These are phyloP conservation scores for Edaphochlamys debaryana DNA, from an alignment of 139 green algal species.

Conservation along the genomic window DNA sequence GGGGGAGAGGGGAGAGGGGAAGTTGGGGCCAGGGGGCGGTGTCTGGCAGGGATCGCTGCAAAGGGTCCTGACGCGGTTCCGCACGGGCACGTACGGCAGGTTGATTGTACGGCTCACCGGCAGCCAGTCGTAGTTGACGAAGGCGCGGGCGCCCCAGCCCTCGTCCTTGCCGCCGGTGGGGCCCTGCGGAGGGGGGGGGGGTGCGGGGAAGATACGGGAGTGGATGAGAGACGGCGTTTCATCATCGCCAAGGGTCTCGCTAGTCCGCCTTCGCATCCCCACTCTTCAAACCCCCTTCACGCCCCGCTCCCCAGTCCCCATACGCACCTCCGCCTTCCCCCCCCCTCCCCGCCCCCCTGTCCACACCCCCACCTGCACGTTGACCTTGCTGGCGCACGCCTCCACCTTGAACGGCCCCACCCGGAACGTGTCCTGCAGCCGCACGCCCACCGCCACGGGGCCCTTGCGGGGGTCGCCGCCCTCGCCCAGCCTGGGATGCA, in stretches of 20 bases:
- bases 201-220: neutral
- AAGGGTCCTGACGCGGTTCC: too few relatives aligned
- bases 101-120: too few relatives aligned
- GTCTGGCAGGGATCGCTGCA: too few relatives aligned
- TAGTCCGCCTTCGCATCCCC: too few relatives aligned
- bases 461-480: conserved; percentile 58
- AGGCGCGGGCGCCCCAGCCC: conserved; percentile 65
- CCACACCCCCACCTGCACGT: conserved; percentile 28
- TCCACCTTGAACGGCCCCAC: conserved; percentile 64
- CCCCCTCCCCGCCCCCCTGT: too few relatives aligned
- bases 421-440: conserved; percentile 61
- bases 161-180: conserved; percentile 58
- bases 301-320: too few relatives aligned
- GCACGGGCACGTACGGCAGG: too few relatives aligned
- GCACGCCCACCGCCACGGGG: conserved; percentile 58
- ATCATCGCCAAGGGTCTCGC: too few relatives aligned
- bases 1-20: neutral
- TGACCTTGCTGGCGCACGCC: conserved; percentile 58
- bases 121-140: conserved; percentile 59
- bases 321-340: too few relatives aligned
- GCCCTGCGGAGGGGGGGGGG: conserved; percentile 19
- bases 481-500: conserved; percentile 42
- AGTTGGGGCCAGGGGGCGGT: too few relatives aligned
- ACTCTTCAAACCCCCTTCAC: too few relatives aligned
- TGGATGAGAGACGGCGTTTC: too few relatives aligned